Base-by-base conservation (phyloP, 2,329 filamentous ascomycete genomes). In the Fonsecaea erecta region DNA sequence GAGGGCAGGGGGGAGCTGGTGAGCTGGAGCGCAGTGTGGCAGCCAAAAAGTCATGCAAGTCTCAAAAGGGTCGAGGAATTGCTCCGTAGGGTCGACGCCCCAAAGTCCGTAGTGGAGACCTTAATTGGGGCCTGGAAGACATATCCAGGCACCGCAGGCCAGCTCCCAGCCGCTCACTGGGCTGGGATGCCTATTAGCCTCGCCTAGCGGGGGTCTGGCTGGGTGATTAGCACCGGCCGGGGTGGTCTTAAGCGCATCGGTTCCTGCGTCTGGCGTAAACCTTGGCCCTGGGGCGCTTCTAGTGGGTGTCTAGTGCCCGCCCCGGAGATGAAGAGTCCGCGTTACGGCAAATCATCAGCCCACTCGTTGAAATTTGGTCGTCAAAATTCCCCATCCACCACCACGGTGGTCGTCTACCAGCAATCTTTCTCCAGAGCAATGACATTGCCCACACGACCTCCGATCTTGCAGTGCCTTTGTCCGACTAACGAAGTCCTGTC, bases 301-400 rank as follows among this genome's bases (percentile, higher is more conserved):
- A 34, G 43, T 28, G n/a, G 32, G 35, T 46, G 32, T 37, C 56
- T 54, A 35, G 46, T 37, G 52, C 28, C 58, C 55, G 40, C 37
- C 54, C 56, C 55, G 66, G 66, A 68, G 63, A 68, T 68, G 66
- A 68, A 54, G 48, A 30, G 48, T 18, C 60, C 61, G 35, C 24
- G 60, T 37, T 40, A 34, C 52, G n/a, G 48, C 46, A 28, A 35
- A 54, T 52, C 55, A 54, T 28, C 40, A 52, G 35, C 12, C 37
- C 35, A 56, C 24, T 48, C 35, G 18, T 52, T 30, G 55, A 68
- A 65, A 68, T 68, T 65, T 62, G 59, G 62, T 63, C 66, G 54
- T 68, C 43, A 51, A 53, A 26, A 52, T 40, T 30, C 9, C 26
- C 26, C 32, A 46, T 24, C 21, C 43, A 14, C 46, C 32, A 24